Evolutionary conservation across 768 basidiomycete species (phyloP), one percentile per base, ranked within the genome.

Genomic region (Collybia mongolica): DNA sequence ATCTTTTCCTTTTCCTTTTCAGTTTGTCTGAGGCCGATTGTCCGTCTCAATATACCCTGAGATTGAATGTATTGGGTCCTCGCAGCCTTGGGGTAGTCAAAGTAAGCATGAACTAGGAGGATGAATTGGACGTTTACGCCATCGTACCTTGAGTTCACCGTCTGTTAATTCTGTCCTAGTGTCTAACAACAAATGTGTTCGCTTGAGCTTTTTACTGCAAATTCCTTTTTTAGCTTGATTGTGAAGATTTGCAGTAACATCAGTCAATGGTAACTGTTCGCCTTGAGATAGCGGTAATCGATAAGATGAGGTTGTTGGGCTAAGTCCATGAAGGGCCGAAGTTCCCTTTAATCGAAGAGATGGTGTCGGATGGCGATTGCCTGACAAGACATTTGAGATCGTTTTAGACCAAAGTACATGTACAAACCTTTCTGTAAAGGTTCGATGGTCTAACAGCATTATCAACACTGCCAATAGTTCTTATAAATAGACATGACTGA

Each of bases 121-220:
- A n/a, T n/a, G n/a, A n/a, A n/a, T n/a, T n/a, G n/a, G n/a, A n/a
- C n/a, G n/a, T n/a, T 14, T 11, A 32, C 11, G 14, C 11, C 32
- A 22, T 63, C 53, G 7, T 49, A 82, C 91, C 73, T 85, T 87
- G 39, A 93, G 71, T 66, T 93, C 89, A 3, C 88, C 85, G 51
- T 92, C 88, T 4, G 90, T 89, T 32, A 93, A 68, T 61, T 93
- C 91, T 5, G 83, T 93, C 52, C 88, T 76, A 4, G 76, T 68
- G 63, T 93, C 91, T 6, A 93, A 64, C 3, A 88, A 68, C 37
- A 84, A 62, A 39, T 83, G 75, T 8, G 77, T 86, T 48, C 73
- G 65, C 81, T 88, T 46, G 56, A 43, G 53, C 69, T 71, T 59
- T 63, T 69, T 46, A 23, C 49, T 15, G 43, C 44, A 43, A 26